Conservation (phyloP, 306 rosid genomes). For the Ochetophila trinervis region DNA sequence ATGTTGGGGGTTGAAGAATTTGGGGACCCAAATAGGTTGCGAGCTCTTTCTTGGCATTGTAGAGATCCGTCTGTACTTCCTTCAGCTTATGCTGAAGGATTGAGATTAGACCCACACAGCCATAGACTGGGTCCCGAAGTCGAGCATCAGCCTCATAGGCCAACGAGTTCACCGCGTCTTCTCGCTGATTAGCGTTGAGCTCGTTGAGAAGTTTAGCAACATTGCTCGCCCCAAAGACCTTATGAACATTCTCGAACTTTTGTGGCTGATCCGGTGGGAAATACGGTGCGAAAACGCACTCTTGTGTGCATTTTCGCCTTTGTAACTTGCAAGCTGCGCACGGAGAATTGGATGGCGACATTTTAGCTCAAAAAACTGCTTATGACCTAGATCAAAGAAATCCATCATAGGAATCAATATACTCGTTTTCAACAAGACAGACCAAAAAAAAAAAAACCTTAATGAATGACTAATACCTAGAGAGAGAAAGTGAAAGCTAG, state of each 20-base stretch:
- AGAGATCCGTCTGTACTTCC: conserved; percentile 53
- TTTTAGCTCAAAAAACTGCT: conserved; percentile 3
- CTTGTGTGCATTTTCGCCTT: conserved; percentile 83
- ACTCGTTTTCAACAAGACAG: conserved; percentile 1
- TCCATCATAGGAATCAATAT: conserved; percentile 18
- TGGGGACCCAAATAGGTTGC: conserved; percentile 71
- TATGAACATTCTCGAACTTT: conserved; percentile 76
- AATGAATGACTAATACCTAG: background rate
- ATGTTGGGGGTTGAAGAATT: conserved; percentile 18
- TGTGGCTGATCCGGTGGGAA: conserved; percentile 94
- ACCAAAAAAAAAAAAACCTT: background rate
- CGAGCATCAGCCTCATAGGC: conserved; percentile 93
- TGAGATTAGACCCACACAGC: conserved; percentile 92
- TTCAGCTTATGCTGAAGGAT: conserved; percentile 66
- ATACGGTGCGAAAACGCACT: conserved; percentile 91
- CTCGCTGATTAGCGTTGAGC: conserved; percentile 58
- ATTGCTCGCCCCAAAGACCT: conserved; percentile 90
- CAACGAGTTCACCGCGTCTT: conserved; percentile 84
- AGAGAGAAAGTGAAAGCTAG: background rate
- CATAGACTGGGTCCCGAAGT: conserved; percentile 81
- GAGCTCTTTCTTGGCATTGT: conserved; percentile 63
- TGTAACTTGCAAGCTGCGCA: conserved; percentile 89
- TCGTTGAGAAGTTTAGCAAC: conserved; percentile 79
- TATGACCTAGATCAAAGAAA: background rate
- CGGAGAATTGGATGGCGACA: conserved; percentile 66